Evolutionary conservation across 768 basidiomycete species (phyloP), one percentile per base, ranked within the genome.

Genomic region (Lentinula sp.): DNA sequence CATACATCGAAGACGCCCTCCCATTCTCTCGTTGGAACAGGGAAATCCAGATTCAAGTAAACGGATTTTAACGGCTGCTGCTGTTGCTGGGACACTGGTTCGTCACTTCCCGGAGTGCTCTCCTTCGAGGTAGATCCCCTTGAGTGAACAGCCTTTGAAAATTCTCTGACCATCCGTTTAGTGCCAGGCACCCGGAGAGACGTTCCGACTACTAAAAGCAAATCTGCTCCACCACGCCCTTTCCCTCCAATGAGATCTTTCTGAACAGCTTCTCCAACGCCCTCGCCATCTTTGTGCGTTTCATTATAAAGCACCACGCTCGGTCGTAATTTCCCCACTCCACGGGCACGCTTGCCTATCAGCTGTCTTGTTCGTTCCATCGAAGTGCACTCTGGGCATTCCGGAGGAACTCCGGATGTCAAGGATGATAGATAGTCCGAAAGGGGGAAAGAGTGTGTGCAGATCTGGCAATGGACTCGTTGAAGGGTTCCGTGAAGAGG

Each of bases 281-380:
- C 84, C 66, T 95, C 91, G 3, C 92, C 94, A 63, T 93, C 86
- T 71, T 84, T 87, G 73, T 96, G 94, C 51, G 79, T 77, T 71
- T 96, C 95, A 64, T 94, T 94, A 70, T 97, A 97, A 23, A 97
- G 74, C 0, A 97, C 92, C 2, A 97, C 93, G 58, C 89, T 90
- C 0, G 94, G 91, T 39, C 93, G 83, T 49, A 97, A 77, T 64
- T 81, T 82, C 0, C 95, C 95, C 32, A 94, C 80, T 2, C 90
- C 88, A 50, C 93, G 77, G 4, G 86, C 81, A 15, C 95, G 86
- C 70, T 94, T 92, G 13, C 90, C 90, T 8, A 88, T 73, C 35
- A 91, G 76, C 62, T 85, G 82, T 41, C 95, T 84, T 15, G 86
- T 85, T 60, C 78, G 76, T 66, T 92, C 86, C 70, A 86, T 77